These are phyloP conservation scores for Alloteropsis semialata DNA, from an alignment of 176 grass and related monocot genomes.

Conservation along the genomic window DNA sequence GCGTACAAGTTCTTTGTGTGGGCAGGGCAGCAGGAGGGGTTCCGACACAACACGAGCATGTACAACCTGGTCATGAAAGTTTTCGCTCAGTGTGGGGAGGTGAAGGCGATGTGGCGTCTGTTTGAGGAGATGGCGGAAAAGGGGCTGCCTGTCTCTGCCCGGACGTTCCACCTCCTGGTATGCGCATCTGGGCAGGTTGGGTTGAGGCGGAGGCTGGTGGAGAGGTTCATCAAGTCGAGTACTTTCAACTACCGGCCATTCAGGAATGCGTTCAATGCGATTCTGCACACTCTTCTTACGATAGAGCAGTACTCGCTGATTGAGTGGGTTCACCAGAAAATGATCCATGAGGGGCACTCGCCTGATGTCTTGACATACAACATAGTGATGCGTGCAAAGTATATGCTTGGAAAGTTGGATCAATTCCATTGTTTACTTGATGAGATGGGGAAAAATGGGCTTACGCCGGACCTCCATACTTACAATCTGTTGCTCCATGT, in stretches of 20 bases:
- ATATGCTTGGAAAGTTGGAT: constrained; percentile 84
- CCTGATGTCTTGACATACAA: constrained; percentile 95
- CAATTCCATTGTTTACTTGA: constrained; percentile 77
- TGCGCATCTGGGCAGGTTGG: constrained; percentile 62
- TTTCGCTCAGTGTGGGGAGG: constrained; percentile 69
- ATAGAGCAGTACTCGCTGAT: constrained; percentile 76
- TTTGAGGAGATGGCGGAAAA: constrained; percentile 74
- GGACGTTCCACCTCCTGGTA: constrained; percentile 83
- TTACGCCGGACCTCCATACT: constrained; percentile 76
- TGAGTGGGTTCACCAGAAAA: constrained; percentile 86
- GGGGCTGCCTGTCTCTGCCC: constrained; percentile 60
- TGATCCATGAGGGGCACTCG: constrained; percentile 62
- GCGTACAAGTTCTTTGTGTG: constrained; percentile 86
- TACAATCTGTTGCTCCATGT: constrained; percentile 95
- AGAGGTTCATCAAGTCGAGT: constrained; percentile 73
- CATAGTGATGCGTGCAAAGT: constrained; percentile 88
- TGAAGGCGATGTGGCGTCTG: constrained; percentile 87
- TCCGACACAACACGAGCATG: constrained; percentile 49
- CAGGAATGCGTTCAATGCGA: constrained; percentile 80
- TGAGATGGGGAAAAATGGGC: constrained; percentile 78
- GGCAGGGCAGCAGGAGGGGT: constrained; percentile 69
- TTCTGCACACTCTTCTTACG: constrained; percentile 69
- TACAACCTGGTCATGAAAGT: constrained; percentile 86
- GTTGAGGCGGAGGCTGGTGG: constrained; percentile 63
- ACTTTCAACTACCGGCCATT: constrained; percentile 81